phyloP scores from a whole-genome alignment of 352 stramenopile genomes.

The Paralagenidium karlingii region DNA sequence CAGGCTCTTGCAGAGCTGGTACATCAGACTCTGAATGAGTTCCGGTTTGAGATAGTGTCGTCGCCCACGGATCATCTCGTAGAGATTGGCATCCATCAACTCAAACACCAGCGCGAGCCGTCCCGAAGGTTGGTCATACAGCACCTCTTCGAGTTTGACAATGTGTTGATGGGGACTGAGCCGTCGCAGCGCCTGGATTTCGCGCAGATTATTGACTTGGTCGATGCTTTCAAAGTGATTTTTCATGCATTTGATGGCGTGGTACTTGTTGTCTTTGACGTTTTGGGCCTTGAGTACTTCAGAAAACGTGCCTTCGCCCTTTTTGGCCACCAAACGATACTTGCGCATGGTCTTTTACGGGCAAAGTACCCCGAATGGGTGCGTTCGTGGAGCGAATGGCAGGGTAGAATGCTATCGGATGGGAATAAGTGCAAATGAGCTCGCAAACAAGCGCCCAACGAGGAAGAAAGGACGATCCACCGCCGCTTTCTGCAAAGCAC shows the following conservation, averaged over 20 bases:
- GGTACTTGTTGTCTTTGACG: conserved; percentile 89
- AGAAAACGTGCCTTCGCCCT: conserved; percentile 94
- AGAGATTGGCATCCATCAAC: conserved; percentile 94
- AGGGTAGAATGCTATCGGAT: too few species aligned
- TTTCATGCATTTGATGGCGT: conserved; percentile 98
- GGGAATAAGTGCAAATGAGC: too few species aligned
- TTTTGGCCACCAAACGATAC: conserved; percentile 91
- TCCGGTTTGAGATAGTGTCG: conserved; percentile 81
- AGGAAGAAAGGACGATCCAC: too few species aligned
- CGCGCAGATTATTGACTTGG: conserved; percentile 93
- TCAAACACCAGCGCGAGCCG: conserved; percentile 93
- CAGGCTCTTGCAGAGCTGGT: conserved; percentile 91
- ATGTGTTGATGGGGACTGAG: conserved; percentile 92
- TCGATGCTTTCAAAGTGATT: conserved; percentile 94
- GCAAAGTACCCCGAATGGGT: too few species aligned
- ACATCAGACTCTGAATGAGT: conserved; percentile 76
- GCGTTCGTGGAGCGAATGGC: too few species aligned
- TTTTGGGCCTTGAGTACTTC: conserved; percentile 90
- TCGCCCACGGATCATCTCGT: conserved; percentile 90
- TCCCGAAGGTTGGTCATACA: conserved; percentile 88
- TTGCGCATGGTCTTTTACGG: conserved; percentile 89
- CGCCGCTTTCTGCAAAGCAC: too few species aligned
- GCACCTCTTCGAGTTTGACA: conserved; percentile 92
- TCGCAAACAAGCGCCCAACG: too few species aligned
- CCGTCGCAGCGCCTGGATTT: conserved; percentile 90